These are phyloP conservation scores for Phaffia tasmanica DNA, from an alignment of 768 basidiomycete species.

Conservation along the genomic window DNA sequence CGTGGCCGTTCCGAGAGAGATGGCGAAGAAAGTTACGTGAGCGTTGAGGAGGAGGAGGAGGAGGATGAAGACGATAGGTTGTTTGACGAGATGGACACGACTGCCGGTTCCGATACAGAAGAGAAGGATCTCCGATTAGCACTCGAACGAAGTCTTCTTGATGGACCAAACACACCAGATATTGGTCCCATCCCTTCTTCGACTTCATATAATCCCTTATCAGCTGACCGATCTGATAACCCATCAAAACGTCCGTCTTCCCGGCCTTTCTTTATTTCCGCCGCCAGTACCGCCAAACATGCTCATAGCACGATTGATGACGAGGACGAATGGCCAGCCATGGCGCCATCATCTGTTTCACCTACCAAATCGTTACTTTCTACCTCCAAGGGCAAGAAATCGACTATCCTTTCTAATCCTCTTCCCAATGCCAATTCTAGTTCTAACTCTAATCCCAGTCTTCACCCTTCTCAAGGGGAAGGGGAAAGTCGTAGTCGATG, in stretches of 20 bases:
- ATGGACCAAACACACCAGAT: background rate
- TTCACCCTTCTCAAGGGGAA: background rate
- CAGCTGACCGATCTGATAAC: background rate
- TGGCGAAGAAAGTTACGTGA: background rate
- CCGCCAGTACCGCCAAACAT: background rate
- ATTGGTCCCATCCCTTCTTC: background rate
- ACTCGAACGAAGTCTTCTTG: constrained; percentile 5
- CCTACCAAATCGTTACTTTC: background rate
- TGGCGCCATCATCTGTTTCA: constrained; percentile 1
- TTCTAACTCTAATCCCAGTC: background rate
- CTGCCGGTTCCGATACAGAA: background rate
- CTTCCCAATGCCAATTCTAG: background rate
- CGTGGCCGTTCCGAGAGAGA: too few relatives aligned
- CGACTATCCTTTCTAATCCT: background rate
- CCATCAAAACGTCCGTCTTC: background rate
- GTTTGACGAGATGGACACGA: background rate
- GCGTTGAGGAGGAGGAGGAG: background rate
- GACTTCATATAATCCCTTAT: background rate
- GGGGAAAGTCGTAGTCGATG: background rate
- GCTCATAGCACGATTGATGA: constrained; percentile 5
- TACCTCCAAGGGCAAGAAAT: background rate
- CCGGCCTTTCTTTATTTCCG: background rate
- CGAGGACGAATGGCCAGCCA: constrained; percentile 14
- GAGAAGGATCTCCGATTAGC: background rate
- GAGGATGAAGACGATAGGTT: background rate